These are phyloP conservation scores for Barnettozyma pratensis DNA, from an alignment of 805 yeast species.

Conservation along the genomic window DNA sequence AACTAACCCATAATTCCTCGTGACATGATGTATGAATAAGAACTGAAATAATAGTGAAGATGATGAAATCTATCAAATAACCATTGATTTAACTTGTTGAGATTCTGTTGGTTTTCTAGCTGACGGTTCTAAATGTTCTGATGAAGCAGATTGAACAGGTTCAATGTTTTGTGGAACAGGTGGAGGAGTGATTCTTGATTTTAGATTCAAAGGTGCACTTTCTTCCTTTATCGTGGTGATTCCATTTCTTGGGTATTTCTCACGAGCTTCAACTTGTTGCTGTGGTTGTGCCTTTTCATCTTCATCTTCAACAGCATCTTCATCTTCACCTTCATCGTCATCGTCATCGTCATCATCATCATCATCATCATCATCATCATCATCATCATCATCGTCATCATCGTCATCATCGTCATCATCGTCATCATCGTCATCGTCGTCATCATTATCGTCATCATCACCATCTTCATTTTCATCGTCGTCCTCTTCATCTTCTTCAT, in stretches of 20 bases:
- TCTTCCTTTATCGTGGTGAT: conserved; percentile 7
- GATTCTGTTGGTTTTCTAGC: conserved; percentile 3
- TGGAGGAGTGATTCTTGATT: neutral
- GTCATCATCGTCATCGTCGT: conserved; percentile 10
- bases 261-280: neutral
- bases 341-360: neutral
- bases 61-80: conserved; percentile 2
- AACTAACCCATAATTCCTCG: too few relatives aligned
- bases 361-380: neutral
- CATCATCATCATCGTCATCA: conserved; percentile 4
- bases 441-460: conserved; percentile 8
- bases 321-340: neutral
- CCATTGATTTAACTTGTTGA: conserved; percentile 9
- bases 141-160: neutral
- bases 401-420: conserved; percentile 9
- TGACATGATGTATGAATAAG: neutral
- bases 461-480: conserved; percentile 8
- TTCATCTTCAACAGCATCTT: conserved; percentile 34
- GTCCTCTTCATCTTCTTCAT: conserved; percentile 3
- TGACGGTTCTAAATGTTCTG: neutral
- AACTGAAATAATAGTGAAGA: neutral
- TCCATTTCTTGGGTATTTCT: conserved; percentile 2
- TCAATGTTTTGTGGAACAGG: neutral
- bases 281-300: conserved; percentile 31
- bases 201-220: neutral